Conservation (phyloP, 129 eudicot genomes). For the Silybum marianum region DNA sequence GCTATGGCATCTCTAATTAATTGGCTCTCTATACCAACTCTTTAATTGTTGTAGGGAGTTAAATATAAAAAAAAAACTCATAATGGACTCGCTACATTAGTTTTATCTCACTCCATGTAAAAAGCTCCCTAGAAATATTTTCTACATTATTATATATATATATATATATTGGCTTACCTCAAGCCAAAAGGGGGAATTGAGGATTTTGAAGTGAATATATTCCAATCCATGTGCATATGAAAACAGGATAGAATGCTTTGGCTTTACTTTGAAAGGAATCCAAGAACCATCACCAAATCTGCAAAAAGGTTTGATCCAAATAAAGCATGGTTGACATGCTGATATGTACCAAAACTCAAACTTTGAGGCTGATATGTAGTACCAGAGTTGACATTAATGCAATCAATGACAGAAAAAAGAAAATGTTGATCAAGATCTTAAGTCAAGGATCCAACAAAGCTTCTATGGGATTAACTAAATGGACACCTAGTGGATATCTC, state of each 20-base stretch:
- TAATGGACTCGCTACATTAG: too few relatives aligned
- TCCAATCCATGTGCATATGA: not conserved
- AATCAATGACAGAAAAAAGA: not conserved
- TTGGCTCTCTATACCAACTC: too few relatives aligned
- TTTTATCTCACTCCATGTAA: too few relatives aligned
- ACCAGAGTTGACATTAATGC: not conserved
- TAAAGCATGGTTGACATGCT: slow-evolving; percentile 2
- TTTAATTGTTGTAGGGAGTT: too few relatives aligned
- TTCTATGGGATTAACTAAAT: not conserved
- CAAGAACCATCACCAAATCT: slow-evolving; percentile 10
- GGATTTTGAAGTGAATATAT: not conserved
- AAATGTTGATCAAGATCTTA: not conserved
- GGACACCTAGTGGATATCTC: not conserved
- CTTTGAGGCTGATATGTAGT: not conserved
- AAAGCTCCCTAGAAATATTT: too few relatives aligned
- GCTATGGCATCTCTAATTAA: not conserved
- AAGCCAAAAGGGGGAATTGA: too few relatives aligned
- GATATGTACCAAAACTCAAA: not conserved
- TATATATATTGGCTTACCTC: too few relatives aligned
- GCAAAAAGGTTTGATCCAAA: slow-evolving; percentile 13
- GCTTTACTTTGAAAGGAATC: not conserved
- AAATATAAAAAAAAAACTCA: too few relatives aligned
- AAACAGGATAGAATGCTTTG: not conserved
- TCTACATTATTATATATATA: too few relatives aligned
- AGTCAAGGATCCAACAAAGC: not conserved